Percentiles rank a stretch among this genome's conserved stretches.
Evolutionary conservation across 306 rosid species (phyloP).

Genomic region (Sicyos baderoa): DNA sequence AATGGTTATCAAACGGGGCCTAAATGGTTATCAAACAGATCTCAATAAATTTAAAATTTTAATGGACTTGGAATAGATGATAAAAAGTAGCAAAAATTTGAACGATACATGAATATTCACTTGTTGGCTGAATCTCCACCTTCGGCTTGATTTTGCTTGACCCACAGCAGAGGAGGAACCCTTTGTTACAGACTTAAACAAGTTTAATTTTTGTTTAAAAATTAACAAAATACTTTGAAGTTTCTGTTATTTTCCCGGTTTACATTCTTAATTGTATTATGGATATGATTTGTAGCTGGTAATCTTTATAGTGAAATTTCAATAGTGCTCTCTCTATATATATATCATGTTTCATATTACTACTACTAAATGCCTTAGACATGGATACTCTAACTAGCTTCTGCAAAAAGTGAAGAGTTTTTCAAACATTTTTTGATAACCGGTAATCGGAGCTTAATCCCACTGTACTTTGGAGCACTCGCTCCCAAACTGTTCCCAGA

Average conservation of each 20-base stretch:
- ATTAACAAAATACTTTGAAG: background rate
- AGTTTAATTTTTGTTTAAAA: background rate
- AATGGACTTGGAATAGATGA: too few species aligned
- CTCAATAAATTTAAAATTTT: too few species aligned
- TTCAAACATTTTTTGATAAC: too few species aligned
- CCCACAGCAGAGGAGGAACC: too few species aligned
- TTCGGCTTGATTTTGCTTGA: too few species aligned
- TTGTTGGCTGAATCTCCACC: too few species aligned
- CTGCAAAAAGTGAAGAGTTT: constrained; percentile 42
- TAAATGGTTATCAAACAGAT: too few species aligned
- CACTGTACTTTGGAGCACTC: too few species aligned
- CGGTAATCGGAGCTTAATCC: too few species aligned
- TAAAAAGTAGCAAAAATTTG: too few species aligned
- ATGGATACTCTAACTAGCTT: background rate
- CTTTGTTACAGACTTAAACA: background rate
- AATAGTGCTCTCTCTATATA: background rate
- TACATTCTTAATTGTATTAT: background rate
- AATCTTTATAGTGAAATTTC: background rate
- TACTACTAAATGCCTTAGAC: background rate
- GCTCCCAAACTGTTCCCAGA: background rate
- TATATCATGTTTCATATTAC: background rate
- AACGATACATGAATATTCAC: too few species aligned
- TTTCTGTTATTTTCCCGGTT: background rate
- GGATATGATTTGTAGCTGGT: background rate
- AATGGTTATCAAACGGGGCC: too few species aligned